Evolutionary conservation across 306 rosid species (phyloP).

Genomic region (Vigna unguiculata): DNA sequence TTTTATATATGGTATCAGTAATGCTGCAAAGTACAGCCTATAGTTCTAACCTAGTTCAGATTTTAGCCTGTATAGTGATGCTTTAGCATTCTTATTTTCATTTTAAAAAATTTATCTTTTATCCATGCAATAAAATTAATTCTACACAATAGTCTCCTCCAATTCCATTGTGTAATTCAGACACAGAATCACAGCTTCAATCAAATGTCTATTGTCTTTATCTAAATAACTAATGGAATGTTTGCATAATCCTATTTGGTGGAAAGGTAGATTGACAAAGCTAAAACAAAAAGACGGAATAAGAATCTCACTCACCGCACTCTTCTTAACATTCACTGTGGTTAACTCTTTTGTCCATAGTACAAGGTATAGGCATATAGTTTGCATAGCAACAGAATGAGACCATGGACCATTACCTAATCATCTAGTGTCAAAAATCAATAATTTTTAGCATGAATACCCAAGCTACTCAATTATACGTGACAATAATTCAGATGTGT

Average conservation of each 20-base stretch:
- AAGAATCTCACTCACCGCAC: neutral
- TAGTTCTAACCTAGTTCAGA: too few species aligned
- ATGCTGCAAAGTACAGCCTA: too few species aligned
- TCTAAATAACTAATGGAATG: neutral
- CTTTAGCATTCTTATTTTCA: too few species aligned
- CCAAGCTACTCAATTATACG: conserved; percentile 8
- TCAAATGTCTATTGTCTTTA: neutral
- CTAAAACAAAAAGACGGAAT: neutral
- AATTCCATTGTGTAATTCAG: neutral
- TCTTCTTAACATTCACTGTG: neutral
- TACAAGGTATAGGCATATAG: neutral
- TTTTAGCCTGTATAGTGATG: too few species aligned
- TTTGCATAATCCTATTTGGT: conserved; percentile 2
- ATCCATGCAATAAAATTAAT: neutral
- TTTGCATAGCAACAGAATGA: conserved; percentile 18
- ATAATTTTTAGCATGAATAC: conserved; percentile 17
- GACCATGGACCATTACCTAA: neutral
- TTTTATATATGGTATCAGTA: too few species aligned
- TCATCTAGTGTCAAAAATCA: neutral
- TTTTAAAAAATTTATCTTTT: too few species aligned
- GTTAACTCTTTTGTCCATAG: conserved; percentile 1
- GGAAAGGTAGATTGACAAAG: conserved; percentile 1
- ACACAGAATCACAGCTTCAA: neutral
- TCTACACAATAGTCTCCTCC: neutral
- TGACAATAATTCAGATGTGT: neutral